Evolutionary conservation across 805 yeast genomes (phyloP).

Genomic region (Brettanomyces anomalus): DNA sequence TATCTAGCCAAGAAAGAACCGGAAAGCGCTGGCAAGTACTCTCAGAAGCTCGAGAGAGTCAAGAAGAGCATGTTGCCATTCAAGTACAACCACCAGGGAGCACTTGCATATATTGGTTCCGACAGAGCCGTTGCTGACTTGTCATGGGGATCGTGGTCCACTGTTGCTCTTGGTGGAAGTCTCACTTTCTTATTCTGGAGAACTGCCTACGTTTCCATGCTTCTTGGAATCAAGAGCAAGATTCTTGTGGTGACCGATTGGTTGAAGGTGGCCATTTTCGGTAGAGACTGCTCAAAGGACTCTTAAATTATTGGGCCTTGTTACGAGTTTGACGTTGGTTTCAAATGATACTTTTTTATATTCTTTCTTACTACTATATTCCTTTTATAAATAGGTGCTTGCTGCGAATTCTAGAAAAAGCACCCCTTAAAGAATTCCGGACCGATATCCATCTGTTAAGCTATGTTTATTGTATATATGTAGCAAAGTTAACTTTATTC

Average conservation of each 20-base stretch:
- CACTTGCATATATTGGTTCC: conserved; percentile 87
- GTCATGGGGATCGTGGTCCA: conserved; percentile 69
- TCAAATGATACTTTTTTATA: not conserved
- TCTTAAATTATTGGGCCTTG: not conserved
- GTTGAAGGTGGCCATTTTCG: conserved; percentile 79
- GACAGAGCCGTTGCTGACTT: conserved; percentile 94
- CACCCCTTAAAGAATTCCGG: not conserved
- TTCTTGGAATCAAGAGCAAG: conserved; percentile 83
- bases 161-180: conserved; percentile 75
- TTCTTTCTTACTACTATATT: not conserved
- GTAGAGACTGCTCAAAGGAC: conserved; percentile 87
- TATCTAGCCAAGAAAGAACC: conserved; percentile 32
- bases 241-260: conserved; percentile 81
- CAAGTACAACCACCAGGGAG: conserved; percentile 81
- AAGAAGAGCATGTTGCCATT: conserved; percentile 47
- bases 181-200: conserved; percentile 92
- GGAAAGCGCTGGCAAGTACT: conserved; percentile 29
- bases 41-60: conserved; percentile 28
- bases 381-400: not conserved
- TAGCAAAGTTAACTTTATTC: not conserved
- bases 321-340: too few species aligned
- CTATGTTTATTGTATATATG: not conserved
- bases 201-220: conserved; percentile 87
- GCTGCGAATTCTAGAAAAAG: too few species aligned
- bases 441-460: not conserved